phyloP scores from a whole-genome alignment of 352 stramenopile genomes.

The Aphanomyces cochlioides region DNA sequence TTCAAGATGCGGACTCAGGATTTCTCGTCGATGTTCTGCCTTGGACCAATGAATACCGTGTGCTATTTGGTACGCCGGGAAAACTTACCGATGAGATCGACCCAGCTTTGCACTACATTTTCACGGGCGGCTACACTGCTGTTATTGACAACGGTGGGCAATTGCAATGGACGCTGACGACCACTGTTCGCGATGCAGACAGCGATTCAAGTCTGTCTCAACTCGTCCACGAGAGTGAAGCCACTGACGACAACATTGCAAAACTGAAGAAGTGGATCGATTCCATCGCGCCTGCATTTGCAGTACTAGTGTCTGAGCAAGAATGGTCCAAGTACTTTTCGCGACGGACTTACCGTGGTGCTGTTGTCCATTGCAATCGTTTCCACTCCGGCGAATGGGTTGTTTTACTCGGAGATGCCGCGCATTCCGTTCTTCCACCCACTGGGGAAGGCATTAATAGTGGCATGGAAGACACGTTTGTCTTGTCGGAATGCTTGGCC shows the following conservation, averaged over 20 bases:
- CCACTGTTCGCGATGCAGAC: slow-evolving; percentile 13
- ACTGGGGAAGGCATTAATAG: slow-evolving; percentile 30
- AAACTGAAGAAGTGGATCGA: slow-evolving; percentile 20
- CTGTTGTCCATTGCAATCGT: slow-evolving; percentile 13
- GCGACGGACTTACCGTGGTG: slow-evolving; percentile 22
- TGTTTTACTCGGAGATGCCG: slow-evolving; percentile 20
- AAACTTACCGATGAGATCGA: slow-evolving; percentile 1
- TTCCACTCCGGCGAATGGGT: slow-evolving; percentile 13
- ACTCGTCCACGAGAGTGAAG: background rate
- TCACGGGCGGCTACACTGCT: slow-evolving; percentile 22
- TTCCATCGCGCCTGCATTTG: slow-evolving; percentile 13
- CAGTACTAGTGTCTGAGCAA: slow-evolving; percentile 5
- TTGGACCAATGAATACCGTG: slow-evolving; percentile 27
- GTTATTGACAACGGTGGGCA: slow-evolving; percentile 23
- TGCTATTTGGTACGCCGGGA: slow-evolving; percentile 11
- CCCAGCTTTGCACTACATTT: slow-evolving; percentile 20
- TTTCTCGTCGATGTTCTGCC: slow-evolving; percentile 3
- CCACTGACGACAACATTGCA: slow-evolving; percentile 16
- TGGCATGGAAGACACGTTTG: slow-evolving; percentile 15
- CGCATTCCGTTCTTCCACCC: slow-evolving; percentile 21
- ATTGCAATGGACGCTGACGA: slow-evolving; percentile 20
- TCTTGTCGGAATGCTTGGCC: background rate
- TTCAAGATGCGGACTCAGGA: background rate
- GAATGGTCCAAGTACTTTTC: slow-evolving; percentile 15
- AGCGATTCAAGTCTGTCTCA: background rate